Evolutionary conservation across 768 basidiomycete species (phyloP), one percentile per base, ranked within the genome.

Genomic region (Candolleomyces aberdarensis): DNA sequence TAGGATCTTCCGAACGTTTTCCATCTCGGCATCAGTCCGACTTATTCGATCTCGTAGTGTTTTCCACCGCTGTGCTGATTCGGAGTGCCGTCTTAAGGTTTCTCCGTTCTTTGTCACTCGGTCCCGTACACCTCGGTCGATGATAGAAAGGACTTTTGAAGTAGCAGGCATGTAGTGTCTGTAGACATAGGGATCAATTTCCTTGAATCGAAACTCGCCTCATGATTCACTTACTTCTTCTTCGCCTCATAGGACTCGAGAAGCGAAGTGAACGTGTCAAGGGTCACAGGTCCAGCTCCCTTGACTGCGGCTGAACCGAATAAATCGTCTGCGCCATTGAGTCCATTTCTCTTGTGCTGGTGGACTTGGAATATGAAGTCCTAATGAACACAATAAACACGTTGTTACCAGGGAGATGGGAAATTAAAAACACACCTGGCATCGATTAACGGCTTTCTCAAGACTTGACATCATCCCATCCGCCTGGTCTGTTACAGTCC

Each of bases 391-490:
- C 8, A 14, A 8, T 32, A n/a, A 50, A 43, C 39, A 54, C 43
- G 55, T 53, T 48, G 40, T 57, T 13, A 22, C 40, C 41, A 26
- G 39, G 29, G 40, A 58, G 17, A 60, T 64, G 31, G 29, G 39
- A 57, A 15, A 31, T 11, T 39, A 8, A 70, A 58, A 51, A 68
- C 86, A 64, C 67, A 93, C 94, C 79, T 92, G 90, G 78, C 94
- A 96, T 64, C 91, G 86, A 67, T 87, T 87, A 48, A 96, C 87
- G 9, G 92, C 94, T 73, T 96, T 98, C 76, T 98, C 93, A 65
- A 99, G 76, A 68, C 92, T 92, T 31, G 85, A 85, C 94, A 98
- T 96, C 96, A 98, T 97, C 26, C 93, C 94, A 71, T 95, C 93
- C 47, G 96, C 96, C 72, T 98, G 96, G 68, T 95, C 90, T 47